Evolutionary conservation across 345 rosid species (phyloP).

Genomic region (Schrenkiella parvula): DNA sequence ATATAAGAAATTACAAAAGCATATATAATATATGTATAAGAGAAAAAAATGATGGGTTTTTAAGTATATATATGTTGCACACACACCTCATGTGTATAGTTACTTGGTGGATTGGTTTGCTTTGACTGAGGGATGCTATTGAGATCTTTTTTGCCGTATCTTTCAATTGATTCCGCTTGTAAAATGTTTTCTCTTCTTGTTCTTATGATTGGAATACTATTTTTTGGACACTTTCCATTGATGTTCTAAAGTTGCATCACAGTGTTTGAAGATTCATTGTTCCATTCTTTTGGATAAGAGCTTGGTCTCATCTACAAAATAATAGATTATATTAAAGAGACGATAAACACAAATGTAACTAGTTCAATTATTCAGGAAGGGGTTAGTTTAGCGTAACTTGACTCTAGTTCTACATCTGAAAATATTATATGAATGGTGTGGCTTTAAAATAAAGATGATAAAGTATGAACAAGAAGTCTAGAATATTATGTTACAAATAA

Average conservation of each 20-base stretch:
- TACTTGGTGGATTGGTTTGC: background rate
- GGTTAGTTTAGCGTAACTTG: background rate
- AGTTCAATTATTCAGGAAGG: background rate
- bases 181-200: background rate
- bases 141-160: background rate
- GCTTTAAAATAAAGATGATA: background rate
- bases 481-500: background rate
- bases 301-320: constrained; percentile 4
- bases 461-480: background rate
- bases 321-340: background rate
- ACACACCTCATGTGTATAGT: background rate
- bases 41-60: background rate
- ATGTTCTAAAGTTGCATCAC: background rate
- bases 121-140: background rate
- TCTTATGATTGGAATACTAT: constrained; percentile 1
- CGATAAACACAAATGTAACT: background rate
- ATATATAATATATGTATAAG: background rate
- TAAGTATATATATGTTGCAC: background rate
- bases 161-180: background rate
- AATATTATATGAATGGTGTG: background rate
- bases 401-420: background rate
- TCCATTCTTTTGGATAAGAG: background rate
- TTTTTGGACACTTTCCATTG: background rate
- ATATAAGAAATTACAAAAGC: too few relatives aligned
- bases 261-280: background rate